Evolutionary conservation across 1,284 basidiomycete species (phyloP).

Genomic region (Malassezia japonica): DNA sequence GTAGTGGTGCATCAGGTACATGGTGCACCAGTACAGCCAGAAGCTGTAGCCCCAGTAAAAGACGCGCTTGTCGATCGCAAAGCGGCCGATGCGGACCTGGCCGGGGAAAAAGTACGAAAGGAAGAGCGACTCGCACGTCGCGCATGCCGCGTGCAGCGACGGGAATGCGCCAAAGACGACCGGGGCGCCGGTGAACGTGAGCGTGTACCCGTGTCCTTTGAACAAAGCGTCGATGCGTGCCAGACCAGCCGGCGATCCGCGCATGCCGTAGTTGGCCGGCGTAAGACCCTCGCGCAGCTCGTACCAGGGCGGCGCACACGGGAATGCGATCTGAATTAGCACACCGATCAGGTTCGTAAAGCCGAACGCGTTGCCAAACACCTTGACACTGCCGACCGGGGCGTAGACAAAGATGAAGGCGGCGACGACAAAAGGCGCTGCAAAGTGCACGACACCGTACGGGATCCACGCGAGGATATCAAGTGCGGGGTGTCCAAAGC

Average conservation of each 20-base stretch:
- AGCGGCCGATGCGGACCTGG: slow-evolving; percentile 23
- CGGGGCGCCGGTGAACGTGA: slow-evolving; percentile 76
- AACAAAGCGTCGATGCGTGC: slow-evolving; percentile 85
- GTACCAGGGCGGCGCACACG: slow-evolving; percentile 90
- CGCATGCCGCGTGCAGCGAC: slow-evolving; percentile 77
- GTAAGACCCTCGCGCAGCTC: slow-evolving; percentile 93
- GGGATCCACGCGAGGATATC: slow-evolving; percentile 92
- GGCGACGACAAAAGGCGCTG: slow-evolving; percentile 57
- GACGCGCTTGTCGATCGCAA: slow-evolving; percentile 46
- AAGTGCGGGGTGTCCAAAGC: slow-evolving; percentile 79
- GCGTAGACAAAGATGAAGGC: slow-evolving; percentile 69
- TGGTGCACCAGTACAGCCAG: slow-evolving; percentile 93
- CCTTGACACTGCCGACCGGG: slow-evolving; percentile 66
- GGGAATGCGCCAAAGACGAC: slow-evolving; percentile 96
- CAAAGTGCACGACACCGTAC: slow-evolving; percentile 86
- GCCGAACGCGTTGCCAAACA: slow-evolving; percentile 80
- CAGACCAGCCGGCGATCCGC: slow-evolving; percentile 79
- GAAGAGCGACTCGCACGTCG: slow-evolving; percentile 87
- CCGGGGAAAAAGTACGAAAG: slow-evolving; percentile 85
- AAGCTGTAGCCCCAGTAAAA: slow-evolving; percentile 75
- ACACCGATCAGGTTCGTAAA: slow-evolving; percentile 89
- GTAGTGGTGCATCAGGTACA: slow-evolving; percentile 64
- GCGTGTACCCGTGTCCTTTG: slow-evolving; percentile 66
- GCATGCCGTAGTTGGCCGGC: slow-evolving; percentile 82
- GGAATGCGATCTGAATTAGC: slow-evolving; percentile 75